Evolutionary conservation across 2,329 filamentous ascomycete genomes (phyloP).

Genomic region (Niveomyces coronatus): DNA sequence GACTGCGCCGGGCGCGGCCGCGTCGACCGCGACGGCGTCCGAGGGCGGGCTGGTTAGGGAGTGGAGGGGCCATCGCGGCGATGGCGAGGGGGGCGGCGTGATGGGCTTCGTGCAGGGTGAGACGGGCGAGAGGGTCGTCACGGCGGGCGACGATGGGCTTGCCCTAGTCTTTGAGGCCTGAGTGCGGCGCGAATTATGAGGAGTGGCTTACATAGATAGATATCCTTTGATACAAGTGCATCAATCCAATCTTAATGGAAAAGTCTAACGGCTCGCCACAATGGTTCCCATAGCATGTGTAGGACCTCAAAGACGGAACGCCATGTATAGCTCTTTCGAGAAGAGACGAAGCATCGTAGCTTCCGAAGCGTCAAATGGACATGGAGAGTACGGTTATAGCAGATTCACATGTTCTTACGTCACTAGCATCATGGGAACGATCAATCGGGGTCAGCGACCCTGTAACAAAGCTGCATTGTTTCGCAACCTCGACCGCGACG

Average conservation of each 20-base stretch:
- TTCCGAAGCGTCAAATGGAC: no score
- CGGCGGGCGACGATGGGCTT: conserved; percentile 79
- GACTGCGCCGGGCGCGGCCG: conserved; percentile 15
- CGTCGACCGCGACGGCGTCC: conserved; percentile 27
- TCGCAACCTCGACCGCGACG: neutral
- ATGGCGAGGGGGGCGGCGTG: conserved; percentile 79
- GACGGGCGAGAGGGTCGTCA: conserved; percentile 65
- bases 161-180: conserved; percentile 56
- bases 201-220: no score
- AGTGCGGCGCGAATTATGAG: no score
- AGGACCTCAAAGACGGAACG: no score
- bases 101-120: conserved; percentile 81
- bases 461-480: conserved; percentile 7
- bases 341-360: no score
- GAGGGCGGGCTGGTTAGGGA: conserved; percentile 64
- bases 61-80: conserved; percentile 81
- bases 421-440: conserved; percentile 5
- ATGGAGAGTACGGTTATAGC: no score
- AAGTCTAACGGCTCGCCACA: no score
- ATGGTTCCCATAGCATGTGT: no score
- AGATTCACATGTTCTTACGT: no score
- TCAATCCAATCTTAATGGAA: no score
- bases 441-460: conserved; percentile 7
- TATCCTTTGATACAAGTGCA: no score
- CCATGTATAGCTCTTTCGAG: no score